phyloP scores from a whole-genome alignment of 2,329 filamentous ascomycete genomes.

The Fusarium sp. region DNA sequence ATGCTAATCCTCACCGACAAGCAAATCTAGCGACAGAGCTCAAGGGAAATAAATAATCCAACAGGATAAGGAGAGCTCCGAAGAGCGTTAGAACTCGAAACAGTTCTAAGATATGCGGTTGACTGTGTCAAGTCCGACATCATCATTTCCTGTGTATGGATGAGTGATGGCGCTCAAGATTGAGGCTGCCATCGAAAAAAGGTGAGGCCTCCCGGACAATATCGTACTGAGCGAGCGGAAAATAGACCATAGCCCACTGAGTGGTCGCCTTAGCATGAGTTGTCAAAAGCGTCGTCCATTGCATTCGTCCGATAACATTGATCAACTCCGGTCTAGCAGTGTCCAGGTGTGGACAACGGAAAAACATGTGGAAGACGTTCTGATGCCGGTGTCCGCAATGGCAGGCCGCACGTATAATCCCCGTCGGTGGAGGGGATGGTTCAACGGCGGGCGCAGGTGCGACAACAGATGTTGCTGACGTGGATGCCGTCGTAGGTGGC shows the following conservation, averaged over 20 bases:
- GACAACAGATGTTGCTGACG: too few species aligned
- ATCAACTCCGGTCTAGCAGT: not conserved
- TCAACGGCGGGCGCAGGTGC: too few species aligned
- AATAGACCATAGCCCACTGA: not conserved
- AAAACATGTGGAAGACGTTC: not conserved
- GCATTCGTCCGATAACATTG: not conserved
- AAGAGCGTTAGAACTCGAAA: too few species aligned
- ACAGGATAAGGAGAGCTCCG: too few species aligned
- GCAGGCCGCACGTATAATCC: accelerated
- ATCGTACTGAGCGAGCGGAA: not conserved
- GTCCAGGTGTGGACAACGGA: not conserved
- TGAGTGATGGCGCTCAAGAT: too few species aligned
- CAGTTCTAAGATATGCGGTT: too few species aligned
- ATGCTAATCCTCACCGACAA: too few species aligned
- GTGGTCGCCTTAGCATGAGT: not conserved
- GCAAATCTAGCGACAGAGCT: too few species aligned
- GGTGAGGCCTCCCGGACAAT: not conserved
- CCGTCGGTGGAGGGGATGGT: accelerated
- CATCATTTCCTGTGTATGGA: too few species aligned
- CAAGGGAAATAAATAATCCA: too few species aligned
- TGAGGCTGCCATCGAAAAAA: not conserved
- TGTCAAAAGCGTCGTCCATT: not conserved
- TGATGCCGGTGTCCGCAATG: not conserved
- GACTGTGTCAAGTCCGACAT: too few species aligned
- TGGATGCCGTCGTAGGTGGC: too few species aligned